Evolutionary conservation across 495 filamentous ascomycete genomes (phyloP), one percentile per base, ranked within the genome.

Genomic region (Podospora anserina): DNA sequence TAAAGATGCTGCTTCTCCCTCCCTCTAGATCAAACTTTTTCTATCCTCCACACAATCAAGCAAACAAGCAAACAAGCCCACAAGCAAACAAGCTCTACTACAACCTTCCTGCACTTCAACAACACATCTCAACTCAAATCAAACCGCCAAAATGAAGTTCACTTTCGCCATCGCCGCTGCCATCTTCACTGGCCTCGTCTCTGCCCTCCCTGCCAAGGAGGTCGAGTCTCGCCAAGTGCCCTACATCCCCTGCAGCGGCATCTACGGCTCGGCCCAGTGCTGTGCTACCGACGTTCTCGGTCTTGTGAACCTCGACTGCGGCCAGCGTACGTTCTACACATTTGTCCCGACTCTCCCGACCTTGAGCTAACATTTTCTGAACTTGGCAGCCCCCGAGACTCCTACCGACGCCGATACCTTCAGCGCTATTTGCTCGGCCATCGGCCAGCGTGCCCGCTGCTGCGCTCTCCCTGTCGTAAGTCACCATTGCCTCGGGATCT

Each of bases 371-470:
- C 63, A 32, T 11, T 23, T 23, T 23, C 7, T 30, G 9, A 49
- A 49, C 39, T 32, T 19, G 9, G 4, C 11, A 78, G 76, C 79
- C 15, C 69, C 79, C 2, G n/a, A 63, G 0, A 68, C 68, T 20
- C 75, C 77, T 19, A 71, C 74, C 61, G 65, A 32, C 59, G 76
- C 79, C 11, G n/a, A 5, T 54, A 49, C 74, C 56, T 82, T 82
- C 75, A 72, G 60, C 61, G 27, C 68, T 2, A 34, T 75, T 64
- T 82, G 80, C 73, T 60, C 80, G 0, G 78, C 26, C 63, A 75
- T 78, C 62, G 79, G 80, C 71, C 78, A 82, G 76, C 79, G 78
- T 7, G 79, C 80, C 39, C 79, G 80, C 68, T 82, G 80, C 79
- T 82, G 80, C 64, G 78, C 78, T 57, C 67, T 82, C 15, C 79